These are phyloP conservation scores for Thelonectria blattea DNA, from an alignment of 2,329 filamentous ascomycete genomes.

Conservation along the genomic window DNA sequence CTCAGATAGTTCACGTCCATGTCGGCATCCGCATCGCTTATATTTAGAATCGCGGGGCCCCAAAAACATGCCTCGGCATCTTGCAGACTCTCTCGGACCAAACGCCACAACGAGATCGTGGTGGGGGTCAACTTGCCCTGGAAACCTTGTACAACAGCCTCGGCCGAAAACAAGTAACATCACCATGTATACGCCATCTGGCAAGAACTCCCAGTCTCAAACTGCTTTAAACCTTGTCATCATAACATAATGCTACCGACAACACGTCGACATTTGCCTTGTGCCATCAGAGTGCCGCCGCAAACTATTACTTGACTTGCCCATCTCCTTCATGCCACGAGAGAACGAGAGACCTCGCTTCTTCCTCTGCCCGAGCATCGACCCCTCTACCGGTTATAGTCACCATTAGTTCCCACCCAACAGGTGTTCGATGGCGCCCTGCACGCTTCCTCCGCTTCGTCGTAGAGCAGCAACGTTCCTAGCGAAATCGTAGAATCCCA, in stretches of 20 bases:
- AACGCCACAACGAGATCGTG: background rate
- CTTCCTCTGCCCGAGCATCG: background rate
- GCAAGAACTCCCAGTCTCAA: slow-evolving; percentile 13
- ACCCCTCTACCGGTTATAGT: background rate
- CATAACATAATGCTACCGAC: slow-evolving; percentile 29
- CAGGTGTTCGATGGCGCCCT: slow-evolving; percentile 85
- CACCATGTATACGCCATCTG: no score
- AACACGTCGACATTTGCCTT: slow-evolving; percentile 24
- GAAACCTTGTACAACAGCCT: background rate
- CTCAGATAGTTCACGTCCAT: background rate
- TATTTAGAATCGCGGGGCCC: slow-evolving; percentile 3
- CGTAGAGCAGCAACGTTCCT: slow-evolving; percentile 87
- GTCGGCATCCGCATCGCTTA: background rate
- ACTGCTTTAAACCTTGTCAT: slow-evolving; percentile 31
- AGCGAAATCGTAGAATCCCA: slow-evolving; percentile 98
- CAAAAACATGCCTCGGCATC: background rate
- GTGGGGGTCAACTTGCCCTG: background rate
- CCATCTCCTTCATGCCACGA: slow-evolving; percentile 19
- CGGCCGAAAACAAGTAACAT: no score
- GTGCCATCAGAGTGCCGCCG: slow-evolving; percentile 16
- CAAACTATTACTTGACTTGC: slow-evolving; percentile 26
- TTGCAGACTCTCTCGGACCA: background rate
- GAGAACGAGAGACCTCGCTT: slow-evolving; percentile 16
- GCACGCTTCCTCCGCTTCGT: slow-evolving; percentile 89
- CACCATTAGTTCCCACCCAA: slow-evolving; percentile 43